phyloP scores from a whole-genome alignment of 768 basidiomycete species.

The Lactifluus rugatus region DNA sequence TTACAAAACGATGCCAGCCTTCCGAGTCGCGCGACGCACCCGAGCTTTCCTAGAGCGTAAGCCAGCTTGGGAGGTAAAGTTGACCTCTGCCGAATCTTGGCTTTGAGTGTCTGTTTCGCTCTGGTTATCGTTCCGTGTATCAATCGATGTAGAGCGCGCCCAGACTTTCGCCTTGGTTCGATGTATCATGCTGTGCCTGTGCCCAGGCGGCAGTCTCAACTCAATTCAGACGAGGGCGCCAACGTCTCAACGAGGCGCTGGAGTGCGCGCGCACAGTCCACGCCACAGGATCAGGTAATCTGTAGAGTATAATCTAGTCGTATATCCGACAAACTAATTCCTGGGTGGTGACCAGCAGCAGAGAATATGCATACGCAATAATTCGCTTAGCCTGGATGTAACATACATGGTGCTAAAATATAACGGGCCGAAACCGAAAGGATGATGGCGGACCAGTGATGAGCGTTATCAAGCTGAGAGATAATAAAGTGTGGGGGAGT shows the following conservation, averaged over 20 bases:
- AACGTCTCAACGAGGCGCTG: no score
- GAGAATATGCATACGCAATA: not conserved
- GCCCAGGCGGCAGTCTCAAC: no score
- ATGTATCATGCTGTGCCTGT: slow-evolving; percentile 24
- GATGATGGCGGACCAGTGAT: slow-evolving; percentile 14
- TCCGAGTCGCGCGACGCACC: slow-evolving; percentile 20
- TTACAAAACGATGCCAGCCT: not conserved
- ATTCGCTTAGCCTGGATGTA: slow-evolving; percentile 12
- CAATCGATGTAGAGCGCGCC: slow-evolving; percentile 12
- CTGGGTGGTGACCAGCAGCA: no score
- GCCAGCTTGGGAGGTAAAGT: slow-evolving; percentile 22
- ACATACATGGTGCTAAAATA: slow-evolving; percentile 15
- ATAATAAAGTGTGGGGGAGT: slow-evolving; percentile 5
- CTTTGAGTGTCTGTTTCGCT: slow-evolving; percentile 21
- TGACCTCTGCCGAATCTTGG: slow-evolving; percentile 23
- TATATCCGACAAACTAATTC: no score
- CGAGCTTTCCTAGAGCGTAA: slow-evolving; percentile 21
- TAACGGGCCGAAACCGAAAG: slow-evolving; percentile 2
- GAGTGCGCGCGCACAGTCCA: no score
- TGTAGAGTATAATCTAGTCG: not conserved
- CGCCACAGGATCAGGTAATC: no score
- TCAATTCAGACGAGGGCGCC: no score
- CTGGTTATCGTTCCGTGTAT: slow-evolving; percentile 19
- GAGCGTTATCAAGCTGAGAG: slow-evolving; percentile 14
- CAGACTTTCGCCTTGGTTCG: slow-evolving; percentile 28